These are phyloP conservation scores for Hygrophorus pudorinus DNA, from an alignment of 768 basidiomycete genomes.

Conservation along the genomic window DNA sequence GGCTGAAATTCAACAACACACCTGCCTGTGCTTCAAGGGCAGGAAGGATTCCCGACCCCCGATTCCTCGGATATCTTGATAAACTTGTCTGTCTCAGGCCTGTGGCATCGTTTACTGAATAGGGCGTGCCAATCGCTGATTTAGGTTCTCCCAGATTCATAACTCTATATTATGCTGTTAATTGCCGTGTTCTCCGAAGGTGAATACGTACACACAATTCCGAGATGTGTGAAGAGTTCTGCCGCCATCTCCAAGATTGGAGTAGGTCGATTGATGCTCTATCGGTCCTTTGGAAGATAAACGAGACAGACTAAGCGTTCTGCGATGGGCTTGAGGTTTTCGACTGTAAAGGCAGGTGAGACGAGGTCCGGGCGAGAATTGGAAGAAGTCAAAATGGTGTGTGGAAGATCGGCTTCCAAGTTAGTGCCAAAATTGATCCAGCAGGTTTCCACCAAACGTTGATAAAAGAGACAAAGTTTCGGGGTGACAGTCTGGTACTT, in stretches of 20 bases:
- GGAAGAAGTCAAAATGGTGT: too few relatives aligned
- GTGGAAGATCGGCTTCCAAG: background rate
- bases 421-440: slow-evolving; percentile 3
- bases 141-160: slow-evolving; percentile 3
- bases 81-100: slow-evolving; percentile 1
- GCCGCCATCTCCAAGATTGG: slow-evolving; percentile 3
- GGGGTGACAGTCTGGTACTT: too few relatives aligned
- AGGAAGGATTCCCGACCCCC: slow-evolving; percentile 3
- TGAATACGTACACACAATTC: slow-evolving; percentile 1
- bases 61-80: background rate
- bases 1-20: background rate
- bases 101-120: slow-evolving; percentile 1
- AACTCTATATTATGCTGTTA: background rate
- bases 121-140: slow-evolving; percentile 1
- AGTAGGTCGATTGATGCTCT: background rate
- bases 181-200: too few relatives aligned
- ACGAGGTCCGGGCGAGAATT: background rate
- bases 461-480: too few relatives aligned
- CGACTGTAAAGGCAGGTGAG: background rate
- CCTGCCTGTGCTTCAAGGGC: too few relatives aligned
- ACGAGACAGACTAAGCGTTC: background rate
- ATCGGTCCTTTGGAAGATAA: background rate
- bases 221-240: slow-evolving; percentile 4
- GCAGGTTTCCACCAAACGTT: background rate
- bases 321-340: background rate